Evolutionary conservation across 225 moss, liverwort and hornwort species (phyloP), one percentile per base, ranked within the genome.

Genomic region (Takakia lepidozioides): DNA sequence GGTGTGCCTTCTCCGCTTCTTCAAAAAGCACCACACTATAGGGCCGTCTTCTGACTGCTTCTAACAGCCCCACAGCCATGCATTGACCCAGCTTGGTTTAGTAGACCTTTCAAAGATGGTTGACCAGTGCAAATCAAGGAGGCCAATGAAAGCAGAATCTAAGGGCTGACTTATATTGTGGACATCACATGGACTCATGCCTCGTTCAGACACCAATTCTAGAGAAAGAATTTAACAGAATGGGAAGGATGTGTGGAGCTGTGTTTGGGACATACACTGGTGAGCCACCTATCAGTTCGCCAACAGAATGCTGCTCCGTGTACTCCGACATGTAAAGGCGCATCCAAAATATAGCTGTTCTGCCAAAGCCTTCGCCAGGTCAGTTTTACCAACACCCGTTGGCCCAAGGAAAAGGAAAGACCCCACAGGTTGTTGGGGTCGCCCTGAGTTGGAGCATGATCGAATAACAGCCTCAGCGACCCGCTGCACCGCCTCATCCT

Each of bases 271-370:
- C 63, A 49, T 62, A 98, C 59, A 90, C 95, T 42, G 95, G 95
- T 55, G 95, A 90, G 62, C 90, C 80, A 56, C 95, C 95, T 41
- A 98, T 90, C 5, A 98, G 71, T 30, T 88, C 73, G 19, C 90
- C 61, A 29, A 98, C 90, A 4, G 95, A 84, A 59, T 98, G 95
- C 44, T 84, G 77, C 57, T 98, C 95, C 89, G 84, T 82, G 29
- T 87, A 98, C 51, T 98, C 95, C 13, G 90, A 90, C 95, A 98
- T 98, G 52, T 98, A 90, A 38, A 98, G 57, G 15, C 95, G 84
- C 19, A 98, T 65, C 88, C 95, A 32, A 98, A n/a, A n/a, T n/a
- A 98, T 0, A 98, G 67, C 36, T 98, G 90, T 68, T 90, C 84
- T n/a, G 95, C 95, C 58, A 98, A 52, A 19, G 88, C 88, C 58